Evolutionary conservation across 768 basidiomycete genomes (phyloP), one percentile per base, ranked within the genome.

Genomic region (Kwoniella sp.): DNA sequence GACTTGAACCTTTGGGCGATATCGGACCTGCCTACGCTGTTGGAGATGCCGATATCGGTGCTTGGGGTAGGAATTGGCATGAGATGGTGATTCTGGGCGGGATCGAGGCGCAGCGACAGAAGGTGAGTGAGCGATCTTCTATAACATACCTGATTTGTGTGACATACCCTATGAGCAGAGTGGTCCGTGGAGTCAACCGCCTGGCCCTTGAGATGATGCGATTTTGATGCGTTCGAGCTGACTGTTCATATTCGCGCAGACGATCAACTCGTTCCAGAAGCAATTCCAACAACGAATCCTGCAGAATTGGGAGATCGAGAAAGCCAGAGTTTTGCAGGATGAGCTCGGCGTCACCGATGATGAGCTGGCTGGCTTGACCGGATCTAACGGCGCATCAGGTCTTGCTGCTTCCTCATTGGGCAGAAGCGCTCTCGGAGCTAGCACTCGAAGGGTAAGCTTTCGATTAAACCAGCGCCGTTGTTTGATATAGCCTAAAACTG

Each of bases 311-410:
- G 74, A 76, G 47, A 37, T 58, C 1, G 74, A 76, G 47, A 76
- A 76, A 53, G 70, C 68, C 19, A 29, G 70, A 24, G 55, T 76
- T 40, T 44, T 76, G 26, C 74, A 76, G 52, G 74, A 76, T 55
- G 74, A 76, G 60, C 61, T 76, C 10, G 74, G 74, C 8, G 74
- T 76, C 6, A 76, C 74, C 36, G 74, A 76, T 50, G 72, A 76
- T 22, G 74, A 76, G 51, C 54, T 73, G 19, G 60, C 72, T 19
- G 49, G 60, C 12, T 5, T 68, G 53, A 58, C 56, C 55, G 44
- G 62, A 30, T 53, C 63, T n/a, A 52, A 48, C 19, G 53, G 40
- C 24, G 40, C 40, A 6, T 27, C 47, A 1, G 63, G 50, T 21
- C 55, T 73, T 37, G 67, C 62, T 3, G 46, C 44, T 2, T 72